Percentiles rank a stretch among this genome's conserved stretches.
Conservation (phyloP, 768 basidiomycete genomes). For the Hygrophorus russula region DNA sequence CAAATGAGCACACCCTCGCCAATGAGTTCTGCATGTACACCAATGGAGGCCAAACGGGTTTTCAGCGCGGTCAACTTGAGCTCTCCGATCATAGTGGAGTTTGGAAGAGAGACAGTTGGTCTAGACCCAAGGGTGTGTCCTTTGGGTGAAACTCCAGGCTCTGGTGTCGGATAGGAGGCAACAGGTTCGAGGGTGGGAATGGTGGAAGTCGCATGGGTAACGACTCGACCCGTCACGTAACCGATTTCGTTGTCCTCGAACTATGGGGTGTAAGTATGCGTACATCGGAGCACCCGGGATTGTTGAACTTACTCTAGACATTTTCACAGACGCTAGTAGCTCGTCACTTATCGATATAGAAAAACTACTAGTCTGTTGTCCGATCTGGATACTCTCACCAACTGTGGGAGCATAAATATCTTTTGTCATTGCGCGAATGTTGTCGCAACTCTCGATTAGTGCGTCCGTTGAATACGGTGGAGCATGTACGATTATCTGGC, state of each 20-base stretch:
- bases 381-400: constrained; percentile 80
- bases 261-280: constrained; percentile 25
- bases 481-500: constrained; percentile 84
- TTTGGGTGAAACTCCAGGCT: constrained; percentile 13
- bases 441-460: constrained; percentile 70
- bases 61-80: constrained; percentile 87
- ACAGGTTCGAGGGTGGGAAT: constrained; percentile 81
- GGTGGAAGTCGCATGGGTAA: constrained; percentile 74
- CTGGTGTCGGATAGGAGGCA: constrained; percentile 18
- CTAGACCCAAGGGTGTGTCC: constrained; percentile 54
- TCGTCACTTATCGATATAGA: constrained; percentile 91
- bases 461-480: constrained; percentile 51
- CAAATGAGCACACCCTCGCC: constrained; percentile 96
- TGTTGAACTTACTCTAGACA: constrained; percentile 65
- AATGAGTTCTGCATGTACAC: constrained; percentile 87
- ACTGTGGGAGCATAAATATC: constrained; percentile 75
- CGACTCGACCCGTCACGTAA: constrained; percentile 81
- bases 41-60: constrained; percentile 57
- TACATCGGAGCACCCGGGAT: background rate
- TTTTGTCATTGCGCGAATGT: constrained; percentile 83
- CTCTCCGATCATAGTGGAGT: constrained; percentile 96
- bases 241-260: constrained; percentile 98
- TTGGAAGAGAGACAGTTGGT: constrained; percentile 55
- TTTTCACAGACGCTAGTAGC: constrained; percentile 63
- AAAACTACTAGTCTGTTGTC: constrained; percentile 92